phyloP scores from a whole-genome alignment of 805 yeast genomes.

The Torulaspora maleeae region DNA sequence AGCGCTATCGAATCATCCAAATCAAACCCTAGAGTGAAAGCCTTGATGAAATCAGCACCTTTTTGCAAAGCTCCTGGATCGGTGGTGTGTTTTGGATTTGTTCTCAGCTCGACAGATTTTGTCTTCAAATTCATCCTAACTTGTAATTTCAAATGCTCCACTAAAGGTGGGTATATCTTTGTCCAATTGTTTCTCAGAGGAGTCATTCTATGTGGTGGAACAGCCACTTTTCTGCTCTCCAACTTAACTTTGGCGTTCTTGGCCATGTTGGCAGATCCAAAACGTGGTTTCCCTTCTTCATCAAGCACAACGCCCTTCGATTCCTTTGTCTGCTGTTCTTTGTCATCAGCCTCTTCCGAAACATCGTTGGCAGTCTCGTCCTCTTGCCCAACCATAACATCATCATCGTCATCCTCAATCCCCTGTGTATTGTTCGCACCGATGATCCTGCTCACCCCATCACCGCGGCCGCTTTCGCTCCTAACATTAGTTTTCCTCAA shows the following conservation, averaged over 20 bases:
- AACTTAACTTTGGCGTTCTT: conserved; percentile 62
- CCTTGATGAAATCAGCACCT: conserved; percentile 95
- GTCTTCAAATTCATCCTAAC: conserved; percentile 90
- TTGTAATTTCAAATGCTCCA: conserved; percentile 89
- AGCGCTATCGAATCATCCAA: conserved; percentile 95
- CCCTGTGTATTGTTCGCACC: conserved; percentile 31
- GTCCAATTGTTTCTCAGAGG: conserved; percentile 90
- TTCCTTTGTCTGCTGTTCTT: conserved; percentile 26
- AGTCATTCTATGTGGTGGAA: conserved; percentile 96
- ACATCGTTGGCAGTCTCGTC: conserved; percentile 20
- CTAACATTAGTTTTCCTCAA: conserved; percentile 26
- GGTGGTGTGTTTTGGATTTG: conserved; percentile 70
- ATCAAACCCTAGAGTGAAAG: conserved; percentile 94
- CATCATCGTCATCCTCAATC: conserved; percentile 37
- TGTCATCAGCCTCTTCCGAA: conserved; percentile 8
- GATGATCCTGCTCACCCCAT: conserved; percentile 30
- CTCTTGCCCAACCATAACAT: conserved; percentile 38
- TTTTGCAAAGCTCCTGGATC: conserved; percentile 95
- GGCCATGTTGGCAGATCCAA: conserved; percentile 62
- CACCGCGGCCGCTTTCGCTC: not conserved
- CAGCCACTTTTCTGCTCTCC: conserved; percentile 83
- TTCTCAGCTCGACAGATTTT: conserved; percentile 83
- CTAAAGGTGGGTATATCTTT: conserved; percentile 91
- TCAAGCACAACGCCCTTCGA: conserved; percentile 45
- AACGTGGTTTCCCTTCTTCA: conserved; percentile 83